Percentiles rank a stretch among this genome's conserved stretches.
Conservation (phyloP, 768 basidiomycete species). For the Boletales sp. region DNA sequence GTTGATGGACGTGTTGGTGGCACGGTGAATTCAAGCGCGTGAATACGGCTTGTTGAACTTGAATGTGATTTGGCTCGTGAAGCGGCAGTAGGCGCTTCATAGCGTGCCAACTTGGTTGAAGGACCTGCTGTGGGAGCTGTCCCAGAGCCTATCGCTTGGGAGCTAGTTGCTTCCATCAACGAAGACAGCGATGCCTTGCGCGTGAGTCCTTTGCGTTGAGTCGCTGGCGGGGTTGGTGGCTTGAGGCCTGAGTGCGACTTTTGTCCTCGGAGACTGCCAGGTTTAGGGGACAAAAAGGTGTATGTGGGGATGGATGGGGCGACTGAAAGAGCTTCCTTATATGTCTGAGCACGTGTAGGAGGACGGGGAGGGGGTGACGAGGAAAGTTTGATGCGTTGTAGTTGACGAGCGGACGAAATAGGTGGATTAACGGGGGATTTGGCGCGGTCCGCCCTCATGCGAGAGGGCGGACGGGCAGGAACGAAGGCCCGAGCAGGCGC, state of each 20-base stretch:
- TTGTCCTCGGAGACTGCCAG: constrained; percentile 74
- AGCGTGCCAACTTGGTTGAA: constrained; percentile 46
- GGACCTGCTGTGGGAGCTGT: constrained; percentile 30
- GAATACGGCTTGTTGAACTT: constrained; percentile 60
- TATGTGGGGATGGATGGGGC: constrained; percentile 47
- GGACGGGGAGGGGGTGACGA: constrained; percentile 66
- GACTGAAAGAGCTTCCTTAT: constrained; percentile 52
- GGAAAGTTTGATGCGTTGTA: constrained; percentile 63
- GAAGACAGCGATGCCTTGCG: constrained; percentile 81
- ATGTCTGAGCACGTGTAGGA: constrained; percentile 51
- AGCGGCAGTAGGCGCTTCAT: constrained; percentile 77
- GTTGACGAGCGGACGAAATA: constrained; percentile 62
- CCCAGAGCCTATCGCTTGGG: constrained; percentile 56
- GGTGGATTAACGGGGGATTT: constrained; percentile 73
- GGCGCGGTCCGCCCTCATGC: constrained; percentile 58
- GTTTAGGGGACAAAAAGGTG: constrained; percentile 63
- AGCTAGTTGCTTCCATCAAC: constrained; percentile 56
- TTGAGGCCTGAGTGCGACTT: constrained; percentile 83
- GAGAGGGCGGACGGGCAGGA: constrained; percentile 59
- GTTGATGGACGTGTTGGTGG: constrained; percentile 80
- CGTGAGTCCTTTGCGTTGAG: constrained; percentile 52
- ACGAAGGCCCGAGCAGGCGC: constrained; percentile 49
- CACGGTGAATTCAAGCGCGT: constrained; percentile 56
- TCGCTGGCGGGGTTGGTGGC: constrained; percentile 65
- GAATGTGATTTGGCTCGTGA: constrained; percentile 74